Evolutionary conservation across 2,329 filamentous ascomycete genomes (phyloP), one percentile per base, ranked within the genome.

Genomic region (Amphichorda felina): DNA sequence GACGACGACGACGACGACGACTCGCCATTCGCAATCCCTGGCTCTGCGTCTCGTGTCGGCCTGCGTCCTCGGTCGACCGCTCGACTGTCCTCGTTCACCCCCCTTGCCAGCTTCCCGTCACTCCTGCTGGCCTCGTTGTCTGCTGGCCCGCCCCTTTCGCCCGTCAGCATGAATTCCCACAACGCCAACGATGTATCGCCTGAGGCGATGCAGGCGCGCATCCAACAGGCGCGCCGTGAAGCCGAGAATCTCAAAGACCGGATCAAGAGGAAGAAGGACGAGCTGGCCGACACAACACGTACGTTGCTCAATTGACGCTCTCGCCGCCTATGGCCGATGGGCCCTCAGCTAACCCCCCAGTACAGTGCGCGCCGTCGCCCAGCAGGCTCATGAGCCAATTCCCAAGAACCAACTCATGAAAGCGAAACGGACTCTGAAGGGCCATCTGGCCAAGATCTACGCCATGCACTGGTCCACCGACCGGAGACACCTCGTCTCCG

Each of bases 391-490:
- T 61, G 91, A 96, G 60, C 71, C 83, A 47, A 78, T 98, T 50
- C 87, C 89, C 45, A 82, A 83, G 62, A 91, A 93, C 61, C 73
- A 78, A 57, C 75, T 89, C 56, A 96, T 98, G 91, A 94, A 91
- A 72, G 84, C 89, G 45, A 91, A 94, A 69, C 83, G 87, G 53
- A 95, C 88, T 34, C 72, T 98, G 47, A 96, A 96, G 69, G 91
- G 91, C 46, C 91, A 98, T 72, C 68, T 98, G 47, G 91, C 91
- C 51, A 98, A 98, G 69, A 98, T 98, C 53, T 98, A 98, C 63
- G 91, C 91, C 51, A 98, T 98, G 91, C 91, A 98, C 70, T 98
- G 91, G 91, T 96, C 91, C 24, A 98, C 91, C 45, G 91, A 98
- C 64, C 79, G 91, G 55, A 80, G 91, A 61, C 91, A 96, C 63